Base-by-base conservation (phyloP, 2,329 filamentous ascomycete species). In the Arachnopeziza araneosa region DNA sequence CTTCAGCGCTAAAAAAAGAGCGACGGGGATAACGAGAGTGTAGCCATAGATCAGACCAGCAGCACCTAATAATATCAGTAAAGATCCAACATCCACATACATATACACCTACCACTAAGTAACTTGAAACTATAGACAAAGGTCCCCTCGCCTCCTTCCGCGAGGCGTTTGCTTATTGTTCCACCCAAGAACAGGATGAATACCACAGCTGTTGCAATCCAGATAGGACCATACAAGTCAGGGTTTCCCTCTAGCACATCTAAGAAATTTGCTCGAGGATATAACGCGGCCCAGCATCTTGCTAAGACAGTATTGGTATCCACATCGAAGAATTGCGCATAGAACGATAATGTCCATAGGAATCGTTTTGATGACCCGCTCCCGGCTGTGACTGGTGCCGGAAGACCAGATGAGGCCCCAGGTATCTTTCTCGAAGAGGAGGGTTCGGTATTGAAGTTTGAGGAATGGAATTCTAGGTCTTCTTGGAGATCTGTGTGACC, bases 391-490 rank as follows among this genome's bases (percentile, higher is more conserved):
- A 72, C 83, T 1, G 84, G 84, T 1, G 79, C 77, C 0, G 83
- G 85, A 1, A 87, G 78, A 3, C 80, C 76, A 8, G 77, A 71
- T n/a, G 69, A 67, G 49, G 65, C 63, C 57, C 74, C 73, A 56
- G 74, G 73, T 50, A 74, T 69, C 64, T 75, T 75, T 64, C 76
- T 74, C 57, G 75, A 24, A 26, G 49, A 71, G 67, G 80, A 70
- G 72, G 80, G 72, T 24, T 74, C 71, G 60, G 86, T 85, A 70
- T 87, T 84, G 76, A 96, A 96, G 79, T 90, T 85, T 66, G 93
- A 97, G 72, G 87, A 90, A 82, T 99, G 95, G 80, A 99, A 99
- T 83, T 98, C 95, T 74, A 99, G 92, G 77, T 98, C 95, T 76
- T 97, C 93, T 80, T 97, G 92, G 24, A 99, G 88, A 76, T 99